These are phyloP conservation scores for Cerrena zonata DNA, from an alignment of 1,284 basidiomycete genomes.

Conservation along the genomic window DNA sequence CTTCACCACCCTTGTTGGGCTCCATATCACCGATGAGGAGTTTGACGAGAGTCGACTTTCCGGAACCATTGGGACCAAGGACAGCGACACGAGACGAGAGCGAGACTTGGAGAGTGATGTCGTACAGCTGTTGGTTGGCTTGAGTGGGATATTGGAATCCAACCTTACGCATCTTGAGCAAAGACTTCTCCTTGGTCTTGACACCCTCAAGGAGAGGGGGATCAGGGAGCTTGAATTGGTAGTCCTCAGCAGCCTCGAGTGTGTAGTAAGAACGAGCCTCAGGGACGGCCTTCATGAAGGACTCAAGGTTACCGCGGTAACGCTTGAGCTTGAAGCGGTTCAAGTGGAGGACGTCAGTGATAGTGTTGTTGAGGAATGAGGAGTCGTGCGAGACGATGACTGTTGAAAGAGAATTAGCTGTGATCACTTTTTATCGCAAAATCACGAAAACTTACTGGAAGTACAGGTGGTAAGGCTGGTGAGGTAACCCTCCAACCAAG, in stretches of 20 bases:
- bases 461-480: constrained; percentile 85
- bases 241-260: constrained; percentile 89
- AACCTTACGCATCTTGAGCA: constrained; percentile 96
- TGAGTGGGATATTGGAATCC: constrained; percentile 93
- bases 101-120: constrained; percentile 93
- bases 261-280: constrained; percentile 99
- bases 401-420: constrained; percentile 24
- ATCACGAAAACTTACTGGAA: constrained; percentile 59
- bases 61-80: constrained; percentile 95
- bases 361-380: constrained; percentile 96
- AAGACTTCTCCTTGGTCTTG: constrained; percentile 98
- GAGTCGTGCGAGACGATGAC: constrained; percentile 99
- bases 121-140: constrained; percentile 83
- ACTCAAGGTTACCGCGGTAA: constrained; percentile 96
- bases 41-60: constrained; percentile 98
- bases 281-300: constrained; percentile 89
- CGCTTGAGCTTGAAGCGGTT: constrained; percentile 99
- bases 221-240: constrained; percentile 93
- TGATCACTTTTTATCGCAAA: constrained; percentile 12
- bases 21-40: constrained; percentile 96
- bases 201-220: constrained; percentile 97
- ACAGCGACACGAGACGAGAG: constrained; percentile 95
- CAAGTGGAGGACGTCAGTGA: constrained; percentile 97
- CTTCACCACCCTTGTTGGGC: constrained; percentile 91
- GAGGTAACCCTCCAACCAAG: constrained; percentile 96